Conservation (phyloP, 306 rosid genomes). For the Geum urbanum region DNA sequence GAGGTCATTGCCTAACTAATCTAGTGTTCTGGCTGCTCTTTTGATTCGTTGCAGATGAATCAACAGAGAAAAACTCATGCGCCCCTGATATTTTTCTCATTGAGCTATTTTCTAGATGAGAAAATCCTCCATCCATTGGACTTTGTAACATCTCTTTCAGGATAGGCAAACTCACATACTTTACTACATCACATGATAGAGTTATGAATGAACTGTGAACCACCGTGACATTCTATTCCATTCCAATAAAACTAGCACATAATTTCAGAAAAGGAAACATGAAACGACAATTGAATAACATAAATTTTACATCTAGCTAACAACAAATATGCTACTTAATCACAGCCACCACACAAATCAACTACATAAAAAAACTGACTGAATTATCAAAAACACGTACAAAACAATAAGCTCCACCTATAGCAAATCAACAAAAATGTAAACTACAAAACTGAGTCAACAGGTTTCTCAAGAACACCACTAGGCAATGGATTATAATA, state of each 20-base stretch:
- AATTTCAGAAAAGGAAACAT: neutral
- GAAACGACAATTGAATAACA: neutral
- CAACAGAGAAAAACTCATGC: constrained; percentile 39
- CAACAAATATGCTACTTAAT: neutral
- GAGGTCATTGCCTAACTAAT: constrained; percentile 39
- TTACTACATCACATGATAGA: constrained; percentile 42
- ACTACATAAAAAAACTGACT: neutral
- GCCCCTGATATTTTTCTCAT: constrained; percentile 49
- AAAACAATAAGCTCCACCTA: too few relatives aligned
- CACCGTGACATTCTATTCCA: neutral
- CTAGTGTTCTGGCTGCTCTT: constrained; percentile 40
- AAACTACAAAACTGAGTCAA: neutral
- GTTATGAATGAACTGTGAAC: neutral
- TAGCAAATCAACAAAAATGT: too few relatives aligned
- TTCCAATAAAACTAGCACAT: neutral
- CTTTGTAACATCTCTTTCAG: constrained; percentile 35
- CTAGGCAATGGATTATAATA: too few relatives aligned
- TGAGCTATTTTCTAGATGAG: constrained; percentile 34
- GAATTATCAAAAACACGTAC: neutral
- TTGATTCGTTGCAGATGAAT: constrained; percentile 50
- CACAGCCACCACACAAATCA: neutral
- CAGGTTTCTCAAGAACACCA: neutral
- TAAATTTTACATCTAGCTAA: neutral
- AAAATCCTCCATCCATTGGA: constrained; percentile 39
- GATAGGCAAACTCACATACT: constrained; percentile 51